Conservation (phyloP, 495 filamentous ascomycete genomes). For the Neurospora tetrasperma region DNA sequence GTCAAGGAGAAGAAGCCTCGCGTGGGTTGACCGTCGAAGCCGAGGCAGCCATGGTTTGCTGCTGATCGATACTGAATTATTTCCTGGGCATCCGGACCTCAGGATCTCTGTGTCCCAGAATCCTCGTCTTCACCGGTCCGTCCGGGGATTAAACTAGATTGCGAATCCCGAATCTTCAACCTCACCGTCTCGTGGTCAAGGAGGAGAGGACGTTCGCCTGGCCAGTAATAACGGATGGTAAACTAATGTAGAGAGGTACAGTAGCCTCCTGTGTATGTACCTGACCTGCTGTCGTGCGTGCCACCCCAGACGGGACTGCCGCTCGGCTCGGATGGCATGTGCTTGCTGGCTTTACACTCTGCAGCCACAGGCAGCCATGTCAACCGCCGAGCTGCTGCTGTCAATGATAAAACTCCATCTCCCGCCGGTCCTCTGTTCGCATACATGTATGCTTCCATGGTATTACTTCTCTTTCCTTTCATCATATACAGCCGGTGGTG, state of each 20-base stretch:
- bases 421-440: neutral
- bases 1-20: neutral
- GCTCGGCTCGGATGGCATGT: neutral
- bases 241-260: neutral
- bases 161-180: neutral
- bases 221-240: neutral
- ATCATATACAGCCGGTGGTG: neutral
- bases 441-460: neutral
- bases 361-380: neutral
- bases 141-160: neutral
- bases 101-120: neutral
- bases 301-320: neutral
- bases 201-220: neutral
- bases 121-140: neutral
- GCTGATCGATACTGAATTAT: neutral
- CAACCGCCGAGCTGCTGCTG: neutral
- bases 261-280: neutral
- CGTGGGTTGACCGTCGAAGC: neutral
- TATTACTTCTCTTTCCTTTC: neutral
- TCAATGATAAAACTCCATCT: neutral
- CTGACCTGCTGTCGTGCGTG: neutral
- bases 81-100: neutral
- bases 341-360: neutral
- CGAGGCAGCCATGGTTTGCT: neutral
- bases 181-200: neutral